Conservation (phyloP, 768 basidiomycete species). For the Boletus vinaceobasis region DNA sequence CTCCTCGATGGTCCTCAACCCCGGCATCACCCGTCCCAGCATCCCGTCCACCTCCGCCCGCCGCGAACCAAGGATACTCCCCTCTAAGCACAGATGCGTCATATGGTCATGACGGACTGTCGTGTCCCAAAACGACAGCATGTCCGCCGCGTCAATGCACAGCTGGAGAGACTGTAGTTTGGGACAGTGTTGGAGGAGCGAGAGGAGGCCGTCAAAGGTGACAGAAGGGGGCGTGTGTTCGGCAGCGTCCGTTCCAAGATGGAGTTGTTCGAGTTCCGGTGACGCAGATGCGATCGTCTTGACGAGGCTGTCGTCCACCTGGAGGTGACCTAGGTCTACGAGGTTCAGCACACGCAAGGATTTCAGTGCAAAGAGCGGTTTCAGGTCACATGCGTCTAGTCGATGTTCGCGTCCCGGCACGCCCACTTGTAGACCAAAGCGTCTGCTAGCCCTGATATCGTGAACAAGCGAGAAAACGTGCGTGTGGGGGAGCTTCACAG, state of each 20-base stretch:
- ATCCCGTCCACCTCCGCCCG: constrained; percentile 19
- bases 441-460: constrained; percentile 14
- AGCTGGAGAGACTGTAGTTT: constrained; percentile 8
- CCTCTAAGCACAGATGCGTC: constrained; percentile 16
- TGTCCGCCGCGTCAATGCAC: constrained; percentile 14
- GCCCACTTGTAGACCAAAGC: constrained; percentile 17
- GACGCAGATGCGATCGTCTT: constrained; percentile 13
- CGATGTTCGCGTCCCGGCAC: constrained; percentile 19
- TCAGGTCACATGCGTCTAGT: constrained; percentile 7
- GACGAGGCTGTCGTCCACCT: constrained; percentile 16
- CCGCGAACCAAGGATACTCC: constrained; percentile 10
- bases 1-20: constrained; percentile 23
- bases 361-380: constrained; percentile 14
- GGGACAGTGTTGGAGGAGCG: constrained; percentile 20
- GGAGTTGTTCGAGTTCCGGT: constrained; percentile 19
- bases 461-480: constrained; percentile 22
- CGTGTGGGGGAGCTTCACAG: constrained; percentile 7
- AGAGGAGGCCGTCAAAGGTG: constrained; percentile 21
- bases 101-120: constrained; percentile 11
- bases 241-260: not conserved
- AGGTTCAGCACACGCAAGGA: constrained; percentile 13
- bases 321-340: constrained; percentile 14
- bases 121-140: constrained; percentile 10
- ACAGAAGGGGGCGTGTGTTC: not conserved
- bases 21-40: constrained; percentile 21